Percentiles rank a stretch among this genome's conserved stretches.
Evolutionary conservation across 805 yeast genomes (phyloP).

Genomic region (Sugiyamaella qingdaonensis): DNA sequence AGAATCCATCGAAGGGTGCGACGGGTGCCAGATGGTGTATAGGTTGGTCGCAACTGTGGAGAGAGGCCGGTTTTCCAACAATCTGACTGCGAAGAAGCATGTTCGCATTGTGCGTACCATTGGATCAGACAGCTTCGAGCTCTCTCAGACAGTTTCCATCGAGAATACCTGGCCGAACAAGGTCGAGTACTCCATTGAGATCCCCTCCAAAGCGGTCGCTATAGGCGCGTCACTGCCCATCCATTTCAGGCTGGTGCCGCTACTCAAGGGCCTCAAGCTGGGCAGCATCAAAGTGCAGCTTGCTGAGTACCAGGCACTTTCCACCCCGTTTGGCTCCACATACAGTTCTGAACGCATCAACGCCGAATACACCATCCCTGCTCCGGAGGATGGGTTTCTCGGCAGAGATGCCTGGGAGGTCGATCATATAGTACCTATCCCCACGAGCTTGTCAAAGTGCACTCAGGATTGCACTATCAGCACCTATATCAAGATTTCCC

Average conservation of each 20-base stretch:
- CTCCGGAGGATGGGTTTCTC: slow-evolving; percentile 38
- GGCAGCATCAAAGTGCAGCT: slow-evolving; percentile 70
- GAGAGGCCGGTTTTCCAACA: slow-evolving; percentile 69
- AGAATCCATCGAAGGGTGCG: slow-evolving; percentile 87
- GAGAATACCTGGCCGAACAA: slow-evolving; percentile 95
- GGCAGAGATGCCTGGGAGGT: slow-evolving; percentile 71
- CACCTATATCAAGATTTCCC: slow-evolving; percentile 73
- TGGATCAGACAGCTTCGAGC: slow-evolving; percentile 80
- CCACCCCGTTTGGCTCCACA: slow-evolving; percentile 47
- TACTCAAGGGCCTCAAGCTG: slow-evolving; percentile 71
- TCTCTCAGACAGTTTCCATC: slow-evolving; percentile 87
- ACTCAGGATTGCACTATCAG: slow-evolving; percentile 84
- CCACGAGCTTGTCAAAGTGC: slow-evolving; percentile 66
- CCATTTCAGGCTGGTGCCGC: slow-evolving; percentile 67
- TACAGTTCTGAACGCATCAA: slow-evolving; percentile 62
- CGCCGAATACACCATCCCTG: slow-evolving; percentile 44
- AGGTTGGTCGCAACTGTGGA: slow-evolving; percentile 76
- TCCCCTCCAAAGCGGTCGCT: slow-evolving; percentile 85
- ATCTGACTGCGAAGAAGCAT: slow-evolving; percentile 62
- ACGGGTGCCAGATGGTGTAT: slow-evolving; percentile 50
- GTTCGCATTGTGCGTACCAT: slow-evolving; percentile 80
- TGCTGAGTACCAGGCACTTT: slow-evolving; percentile 58
- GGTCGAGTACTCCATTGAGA: slow-evolving; percentile 81
- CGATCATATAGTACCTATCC: slow-evolving; percentile 55
- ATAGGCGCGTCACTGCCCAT: slow-evolving; percentile 78